Conservation (phyloP, 257 asterid genomes). For the Dorcoceras hygrometricum region DNA sequence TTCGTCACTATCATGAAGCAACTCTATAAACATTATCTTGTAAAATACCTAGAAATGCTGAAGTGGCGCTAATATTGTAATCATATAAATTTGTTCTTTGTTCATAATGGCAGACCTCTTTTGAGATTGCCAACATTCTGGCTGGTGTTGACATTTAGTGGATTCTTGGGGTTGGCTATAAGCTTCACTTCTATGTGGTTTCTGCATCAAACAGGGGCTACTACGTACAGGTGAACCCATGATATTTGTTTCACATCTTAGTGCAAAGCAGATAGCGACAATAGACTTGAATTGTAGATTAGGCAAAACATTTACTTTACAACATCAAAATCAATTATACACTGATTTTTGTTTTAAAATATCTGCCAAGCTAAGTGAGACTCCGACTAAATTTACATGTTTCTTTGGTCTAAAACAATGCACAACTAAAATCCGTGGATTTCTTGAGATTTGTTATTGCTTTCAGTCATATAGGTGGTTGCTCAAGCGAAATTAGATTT, state of each 20-base stretch:
- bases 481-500: neutral
- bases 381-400: neutral
- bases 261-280: neutral
- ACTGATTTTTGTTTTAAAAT: neutral
- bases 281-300: neutral
- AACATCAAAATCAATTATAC: neutral
- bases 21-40: no score
- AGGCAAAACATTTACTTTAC: neutral
- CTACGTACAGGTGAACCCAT: constrained; percentile 67
- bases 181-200: constrained; percentile 99
- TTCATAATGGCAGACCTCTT: constrained; percentile 56
- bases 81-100: constrained; percentile 15
- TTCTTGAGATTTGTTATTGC: neutral
- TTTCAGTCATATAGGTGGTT: neutral
- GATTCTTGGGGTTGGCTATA: constrained; percentile 82
- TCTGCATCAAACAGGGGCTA: constrained; percentile 95
- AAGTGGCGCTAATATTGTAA: neutral
- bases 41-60: neutral
- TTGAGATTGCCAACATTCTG: constrained; percentile 70
- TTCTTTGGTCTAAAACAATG: neutral
- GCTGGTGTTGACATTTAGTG: constrained; percentile 79
- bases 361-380: neutral
- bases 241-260: constrained; percentile 6
- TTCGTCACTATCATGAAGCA: neutral
- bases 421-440: no score